phyloP scores from a whole-genome alignment of 495 filamentous ascomycete genomes.

The Xylaria venustula region DNA sequence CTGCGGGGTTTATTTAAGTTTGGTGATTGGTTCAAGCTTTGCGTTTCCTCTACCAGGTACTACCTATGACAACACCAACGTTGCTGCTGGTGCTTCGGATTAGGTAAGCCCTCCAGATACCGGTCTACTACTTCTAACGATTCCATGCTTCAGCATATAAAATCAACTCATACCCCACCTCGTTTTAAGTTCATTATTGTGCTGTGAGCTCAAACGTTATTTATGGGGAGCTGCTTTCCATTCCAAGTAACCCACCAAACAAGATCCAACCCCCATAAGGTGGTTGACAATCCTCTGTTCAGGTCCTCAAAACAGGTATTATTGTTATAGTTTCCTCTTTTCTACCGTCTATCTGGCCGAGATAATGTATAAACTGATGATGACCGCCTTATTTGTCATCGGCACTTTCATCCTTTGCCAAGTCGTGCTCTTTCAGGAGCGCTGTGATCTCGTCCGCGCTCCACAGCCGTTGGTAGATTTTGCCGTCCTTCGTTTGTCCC shows the following conservation, averaged over 20 bases:
- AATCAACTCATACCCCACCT: too few relatives aligned
- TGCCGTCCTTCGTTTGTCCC: constrained; percentile 88
- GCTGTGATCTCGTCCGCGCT: constrained; percentile 94
- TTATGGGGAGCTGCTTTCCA: too few relatives aligned
- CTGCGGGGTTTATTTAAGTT: background rate
- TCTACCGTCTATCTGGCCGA: constrained; percentile 13
- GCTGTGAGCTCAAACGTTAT: too few relatives aligned
- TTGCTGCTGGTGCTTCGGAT: too few relatives aligned
- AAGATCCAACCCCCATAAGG: too few relatives aligned
- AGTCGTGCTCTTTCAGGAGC: constrained; percentile 88
- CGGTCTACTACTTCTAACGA: too few relatives aligned
- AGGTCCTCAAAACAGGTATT: background rate
- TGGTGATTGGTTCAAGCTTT: background rate
- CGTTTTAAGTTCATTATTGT: too few relatives aligned
- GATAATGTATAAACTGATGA: background rate
- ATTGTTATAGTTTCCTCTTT: constrained; percentile 6
- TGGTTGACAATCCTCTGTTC: background rate
- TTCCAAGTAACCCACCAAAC: too few relatives aligned
- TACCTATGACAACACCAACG: too few relatives aligned
- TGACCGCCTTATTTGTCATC: constrained; percentile 55
- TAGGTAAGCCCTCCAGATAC: too few relatives aligned
- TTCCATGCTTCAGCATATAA: too few relatives aligned
- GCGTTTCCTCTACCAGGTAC: too few relatives aligned
- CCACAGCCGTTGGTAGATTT: constrained; percentile 98
- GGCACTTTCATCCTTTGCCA: constrained; percentile 82